Evolutionary conservation across 2,329 filamentous ascomycete genomes (phyloP).

Genomic region (Geosmithia flava): DNA sequence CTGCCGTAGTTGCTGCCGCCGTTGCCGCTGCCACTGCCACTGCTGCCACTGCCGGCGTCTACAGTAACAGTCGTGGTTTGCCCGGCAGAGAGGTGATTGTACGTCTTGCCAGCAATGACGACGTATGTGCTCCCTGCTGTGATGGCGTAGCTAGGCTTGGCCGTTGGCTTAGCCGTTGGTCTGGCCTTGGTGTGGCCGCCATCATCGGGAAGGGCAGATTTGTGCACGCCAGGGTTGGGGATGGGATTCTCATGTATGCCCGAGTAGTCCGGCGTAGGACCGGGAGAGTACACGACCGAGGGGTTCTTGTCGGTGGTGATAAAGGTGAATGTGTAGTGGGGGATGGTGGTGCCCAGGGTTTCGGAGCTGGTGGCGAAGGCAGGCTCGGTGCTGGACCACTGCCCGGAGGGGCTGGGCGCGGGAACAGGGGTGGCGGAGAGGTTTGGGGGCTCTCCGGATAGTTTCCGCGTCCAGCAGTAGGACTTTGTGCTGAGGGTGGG

Average conservation of each 20-base stretch:
- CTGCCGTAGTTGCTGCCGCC: no score
- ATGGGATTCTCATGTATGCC: neutral
- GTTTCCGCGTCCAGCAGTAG: conserved; percentile 16
- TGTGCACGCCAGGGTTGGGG: neutral
- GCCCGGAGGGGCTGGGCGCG: neutral
- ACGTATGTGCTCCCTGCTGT: conserved; percentile 31
- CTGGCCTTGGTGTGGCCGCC: no score
- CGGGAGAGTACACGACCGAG: conserved; percentile 28
- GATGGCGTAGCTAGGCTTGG: conserved; percentile 20
- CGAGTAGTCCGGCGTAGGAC: conserved; percentile 25
- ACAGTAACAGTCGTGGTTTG: conserved; percentile 29
- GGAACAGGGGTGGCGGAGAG: neutral
- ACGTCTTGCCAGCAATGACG: conserved; percentile 33
- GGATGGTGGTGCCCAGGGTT: neutral
- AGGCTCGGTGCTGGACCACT: neutral
- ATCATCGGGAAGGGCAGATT: neutral
- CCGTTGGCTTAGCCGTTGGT: neutral
- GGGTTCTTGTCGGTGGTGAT: conserved; percentile 44
- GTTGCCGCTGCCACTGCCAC: no score
- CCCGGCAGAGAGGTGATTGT: conserved; percentile 21
- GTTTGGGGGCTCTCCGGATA: neutral
- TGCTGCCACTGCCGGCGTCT: conserved; percentile 2
- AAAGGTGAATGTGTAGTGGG: conserved; percentile 23
- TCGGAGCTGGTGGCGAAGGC: neutral
- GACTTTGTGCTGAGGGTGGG: conserved; percentile 24